These are phyloP conservation scores for Clitopilus passeckerianus DNA, from an alignment of 768 basidiomycete species.

Conservation along the genomic window DNA sequence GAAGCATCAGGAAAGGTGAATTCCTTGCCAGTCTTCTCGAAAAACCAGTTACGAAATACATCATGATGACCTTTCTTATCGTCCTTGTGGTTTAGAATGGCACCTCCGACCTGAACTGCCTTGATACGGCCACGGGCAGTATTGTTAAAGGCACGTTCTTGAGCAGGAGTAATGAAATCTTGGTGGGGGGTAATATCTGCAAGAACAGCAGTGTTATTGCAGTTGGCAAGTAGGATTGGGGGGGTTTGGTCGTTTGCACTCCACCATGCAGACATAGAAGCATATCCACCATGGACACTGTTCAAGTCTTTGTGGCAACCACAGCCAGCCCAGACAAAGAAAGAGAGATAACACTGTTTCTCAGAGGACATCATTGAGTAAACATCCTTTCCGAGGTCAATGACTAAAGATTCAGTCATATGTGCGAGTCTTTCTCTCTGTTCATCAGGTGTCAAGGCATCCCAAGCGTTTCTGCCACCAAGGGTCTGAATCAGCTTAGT, in stretches of 20 bases:
- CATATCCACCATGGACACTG: constrained; percentile 19
- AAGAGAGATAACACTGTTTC: background rate
- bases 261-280: constrained; percentile 14
- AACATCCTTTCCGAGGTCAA: constrained; percentile 3
- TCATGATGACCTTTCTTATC: constrained; percentile 30
- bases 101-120: constrained; percentile 14
- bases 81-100: constrained; percentile 25
- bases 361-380: background rate
- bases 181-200: background rate
- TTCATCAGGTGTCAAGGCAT: constrained; percentile 2
- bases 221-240: constrained; percentile 21
- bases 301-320: constrained; percentile 30
- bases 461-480: constrained; percentile 12
- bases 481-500: constrained; percentile 9
- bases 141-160: constrained; percentile 4
- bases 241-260: constrained; percentile 7
- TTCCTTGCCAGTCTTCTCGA: constrained; percentile 2
- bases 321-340: constrained; percentile 27
- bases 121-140: constrained; percentile 6
- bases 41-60: constrained; percentile 11
- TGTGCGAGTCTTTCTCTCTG: constrained; percentile 7
- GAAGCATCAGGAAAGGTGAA: constrained; percentile 21
- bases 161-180: constrained; percentile 5
- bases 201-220: constrained; percentile 17
- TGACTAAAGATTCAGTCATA: constrained; percentile 8